Evolutionary conservation across 345 rosid genomes (phyloP), one percentile per base, ranked within the genome.

Genomic region (Xanthoceras sorbifolium): DNA sequence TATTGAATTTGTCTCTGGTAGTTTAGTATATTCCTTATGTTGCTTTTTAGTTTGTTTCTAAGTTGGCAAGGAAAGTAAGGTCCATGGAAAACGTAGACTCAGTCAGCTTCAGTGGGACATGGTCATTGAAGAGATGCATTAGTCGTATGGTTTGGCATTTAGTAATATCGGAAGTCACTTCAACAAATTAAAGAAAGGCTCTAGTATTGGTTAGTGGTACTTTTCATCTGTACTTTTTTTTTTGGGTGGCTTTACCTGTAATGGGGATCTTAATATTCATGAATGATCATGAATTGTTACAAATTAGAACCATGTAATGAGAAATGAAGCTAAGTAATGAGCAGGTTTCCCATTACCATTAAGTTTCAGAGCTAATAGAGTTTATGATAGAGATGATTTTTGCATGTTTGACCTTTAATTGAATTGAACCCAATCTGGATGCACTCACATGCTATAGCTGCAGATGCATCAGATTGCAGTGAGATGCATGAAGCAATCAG

Each of bases 1-100:
- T 23, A 6, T 66, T 54, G 78, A 73, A 73, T 55, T 17, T 54
- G 78, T 77, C 78, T 5, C 50, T 1, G 62, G 7, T 40, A 9
- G 4, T 42, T 63, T 32, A 38, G 1, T 5, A 20, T 9, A 17
- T 38, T 8, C 12, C 32, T 60, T 18, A 17, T 71, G 38, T 44
- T 63, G 14, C 68, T 44, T 20, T n/a, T 18, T 36, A 17, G 38
- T 9, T 42, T 23, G 3, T 26, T 4, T 31, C 4, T 14, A 72
- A 50, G 14, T 31, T 12, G 36, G 34, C 20, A 62, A 42, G 10
- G 17, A 3, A 26, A 12, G 2, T 29, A 62, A 10, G 44, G 42
- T 44, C 42, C 34, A 26, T 15, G n/a, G 32, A 32, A 26, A 11
- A 9, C 18, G 4, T 25, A 0, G 76, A 62, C 69, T 46, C 29